phyloP scores from a whole-genome alignment of 805 yeast species.

The Ogataea nonfermentans region DNA sequence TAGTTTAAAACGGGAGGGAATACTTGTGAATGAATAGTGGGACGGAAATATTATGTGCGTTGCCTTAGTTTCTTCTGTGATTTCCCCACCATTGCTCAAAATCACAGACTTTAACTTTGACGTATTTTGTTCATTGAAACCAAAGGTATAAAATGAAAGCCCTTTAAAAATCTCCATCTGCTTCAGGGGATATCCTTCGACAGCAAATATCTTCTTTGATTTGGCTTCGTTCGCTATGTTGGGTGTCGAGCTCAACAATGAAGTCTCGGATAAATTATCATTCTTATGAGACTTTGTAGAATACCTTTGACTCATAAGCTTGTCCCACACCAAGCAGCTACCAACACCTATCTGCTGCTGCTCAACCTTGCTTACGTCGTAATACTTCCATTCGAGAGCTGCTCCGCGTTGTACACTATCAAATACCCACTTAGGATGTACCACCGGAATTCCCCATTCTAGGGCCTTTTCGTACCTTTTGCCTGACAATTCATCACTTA shows the following conservation, averaged over 20 bases:
- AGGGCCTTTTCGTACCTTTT: slow-evolving; percentile 50
- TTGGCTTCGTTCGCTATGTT: background rate
- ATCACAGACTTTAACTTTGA: slow-evolving; percentile 19
- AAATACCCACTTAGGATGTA: slow-evolving; percentile 50
- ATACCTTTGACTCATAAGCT: slow-evolving; percentile 9
- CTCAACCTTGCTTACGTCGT: slow-evolving; percentile 31
- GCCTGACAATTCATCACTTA: slow-evolving; percentile 52
- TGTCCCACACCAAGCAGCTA: slow-evolving; percentile 41
- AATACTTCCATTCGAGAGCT: slow-evolving; percentile 40
- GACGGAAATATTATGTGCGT: slow-evolving; percentile 31
- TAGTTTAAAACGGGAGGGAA: slow-evolving; percentile 19
- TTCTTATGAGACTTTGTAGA: slow-evolving; percentile 8
- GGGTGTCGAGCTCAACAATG: background rate
- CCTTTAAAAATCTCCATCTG: slow-evolving; percentile 38
- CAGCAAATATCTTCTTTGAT: background rate
- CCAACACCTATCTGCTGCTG: slow-evolving; percentile 25
- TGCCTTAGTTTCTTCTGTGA: slow-evolving; percentile 36
- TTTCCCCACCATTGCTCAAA: slow-evolving; percentile 24
- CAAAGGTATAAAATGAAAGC: slow-evolving; percentile 39
- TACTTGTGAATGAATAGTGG: slow-evolving; percentile 8
- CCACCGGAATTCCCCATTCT: slow-evolving; percentile 51
- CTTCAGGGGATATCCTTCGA: background rate
- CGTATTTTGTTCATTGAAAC: slow-evolving; percentile 24
- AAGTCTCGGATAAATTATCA: slow-evolving; percentile 7
- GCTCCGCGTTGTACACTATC: slow-evolving; percentile 47